Percentiles rank a stretch among this genome's conserved stretches.
These are phyloP conservation scores for Iodosphaeria phyllophila DNA, from an alignment of 2,329 filamentous ascomycete genomes.

Conservation along the genomic window DNA sequence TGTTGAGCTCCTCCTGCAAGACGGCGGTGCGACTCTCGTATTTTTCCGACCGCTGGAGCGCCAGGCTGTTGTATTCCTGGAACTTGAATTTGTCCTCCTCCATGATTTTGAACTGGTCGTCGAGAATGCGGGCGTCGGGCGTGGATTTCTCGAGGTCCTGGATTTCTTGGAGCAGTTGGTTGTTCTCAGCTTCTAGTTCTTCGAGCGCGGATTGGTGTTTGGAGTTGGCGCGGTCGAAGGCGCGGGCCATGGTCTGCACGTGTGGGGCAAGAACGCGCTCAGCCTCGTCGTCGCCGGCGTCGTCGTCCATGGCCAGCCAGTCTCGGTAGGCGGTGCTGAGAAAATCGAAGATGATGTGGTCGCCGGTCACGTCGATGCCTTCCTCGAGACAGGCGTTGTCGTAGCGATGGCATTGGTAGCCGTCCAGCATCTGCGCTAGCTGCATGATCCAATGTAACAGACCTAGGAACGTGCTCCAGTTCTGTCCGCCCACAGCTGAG, in stretches of 20 bases:
- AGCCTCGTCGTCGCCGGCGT: conserved; percentile 69
- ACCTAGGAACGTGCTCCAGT: conserved; percentile 89
- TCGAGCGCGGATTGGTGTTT: conserved; percentile 72
- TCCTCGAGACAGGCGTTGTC: conserved; percentile 79
- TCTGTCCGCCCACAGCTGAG: conserved; percentile 84
- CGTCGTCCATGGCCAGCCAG: conserved; percentile 84
- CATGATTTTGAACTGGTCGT: conserved; percentile 81
- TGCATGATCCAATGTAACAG: conserved; percentile 99
- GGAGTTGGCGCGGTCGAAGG: conserved; percentile 72
- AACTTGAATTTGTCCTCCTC: conserved; percentile 92
- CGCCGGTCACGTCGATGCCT: conserved; percentile 71
- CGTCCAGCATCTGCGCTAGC: conserved; percentile 80
- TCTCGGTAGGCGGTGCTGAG: conserved; percentile 78
- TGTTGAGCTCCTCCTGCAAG: conserved; percentile 72
- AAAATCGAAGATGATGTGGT: conserved; percentile 90
- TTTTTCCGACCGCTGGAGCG: conserved; percentile 73
- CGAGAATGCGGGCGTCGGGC: conserved; percentile 65
- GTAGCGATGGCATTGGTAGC: conserved; percentile 60
- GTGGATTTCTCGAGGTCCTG: conserved; percentile 76
- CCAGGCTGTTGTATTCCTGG: conserved; percentile 77
- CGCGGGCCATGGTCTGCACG: conserved; percentile 67
- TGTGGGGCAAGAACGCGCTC: conserved; percentile 67
- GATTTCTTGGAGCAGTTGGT: conserved; percentile 65
- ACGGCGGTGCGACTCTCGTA: conserved; percentile 66
- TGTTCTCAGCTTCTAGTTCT: conserved; percentile 72